phyloP scores from a whole-genome alignment of 164 flowering plant genomes.

The Warburgia ugandensis region DNA sequence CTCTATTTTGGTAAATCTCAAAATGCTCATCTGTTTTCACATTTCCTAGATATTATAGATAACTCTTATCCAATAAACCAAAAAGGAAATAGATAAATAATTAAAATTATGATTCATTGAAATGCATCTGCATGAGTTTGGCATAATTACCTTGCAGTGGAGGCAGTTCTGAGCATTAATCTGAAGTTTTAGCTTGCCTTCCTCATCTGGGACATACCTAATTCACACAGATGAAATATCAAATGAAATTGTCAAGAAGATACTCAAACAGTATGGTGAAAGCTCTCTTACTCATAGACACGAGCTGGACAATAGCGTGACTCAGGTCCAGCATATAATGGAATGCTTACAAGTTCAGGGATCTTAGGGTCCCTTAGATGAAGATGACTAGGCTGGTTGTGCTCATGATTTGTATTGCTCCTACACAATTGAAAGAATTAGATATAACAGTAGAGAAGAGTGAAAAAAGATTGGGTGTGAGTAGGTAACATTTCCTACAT shows the following conservation, averaged over 20 bases:
- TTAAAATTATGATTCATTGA: background rate
- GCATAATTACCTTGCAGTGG: conserved; percentile 77
- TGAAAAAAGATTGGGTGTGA: too few relatives aligned
- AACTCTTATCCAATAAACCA: too few relatives aligned
- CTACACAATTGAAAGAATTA: conserved; percentile 24
- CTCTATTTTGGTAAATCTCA: too few relatives aligned
- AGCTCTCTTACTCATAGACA: conserved; percentile 75
- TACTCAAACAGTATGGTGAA: conserved; percentile 3
- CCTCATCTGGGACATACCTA: conserved; percentile 69
- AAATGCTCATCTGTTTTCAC: background rate
- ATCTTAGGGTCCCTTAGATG: conserved; percentile 60
- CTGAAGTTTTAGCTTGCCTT: conserved; percentile 59
- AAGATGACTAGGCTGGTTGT: conserved; percentile 93
- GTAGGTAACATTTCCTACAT: too few relatives aligned
- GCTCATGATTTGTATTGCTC: conserved; percentile 97
- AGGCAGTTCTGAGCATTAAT: conserved; percentile 96
- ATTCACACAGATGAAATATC: conserved; percentile 1
- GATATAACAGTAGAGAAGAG: background rate
- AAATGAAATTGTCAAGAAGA: background rate
- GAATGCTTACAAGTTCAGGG: conserved; percentile 72
- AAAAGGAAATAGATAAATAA: too few relatives aligned
- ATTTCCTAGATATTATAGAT: too few relatives aligned
- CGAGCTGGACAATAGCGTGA: conserved; percentile 96
- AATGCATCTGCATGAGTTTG: background rate
- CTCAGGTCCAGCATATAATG: conserved; percentile 82